A percentile compares a stretch with the other conserved stretches of the same genome.
Evolutionary conservation across 2,329 filamentous ascomycete genomes (phyloP).

Genomic region (Claviceps citrina): DNA sequence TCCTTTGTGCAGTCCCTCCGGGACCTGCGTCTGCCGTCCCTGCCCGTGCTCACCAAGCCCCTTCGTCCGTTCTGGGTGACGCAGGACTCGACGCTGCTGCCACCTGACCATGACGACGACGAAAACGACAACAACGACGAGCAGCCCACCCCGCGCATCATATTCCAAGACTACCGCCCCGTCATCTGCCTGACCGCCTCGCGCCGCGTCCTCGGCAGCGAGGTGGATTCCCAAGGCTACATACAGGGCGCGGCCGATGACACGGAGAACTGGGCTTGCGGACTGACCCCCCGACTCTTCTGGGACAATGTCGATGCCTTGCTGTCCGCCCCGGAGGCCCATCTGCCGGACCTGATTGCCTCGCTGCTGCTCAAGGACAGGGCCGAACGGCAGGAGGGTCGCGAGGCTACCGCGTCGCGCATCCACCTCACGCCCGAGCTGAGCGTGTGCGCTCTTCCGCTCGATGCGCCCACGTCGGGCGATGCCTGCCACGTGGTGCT

Average conservation of each 20-base stretch:
- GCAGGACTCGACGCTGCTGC: slow-evolving; percentile 39
- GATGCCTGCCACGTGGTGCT: slow-evolving; percentile 28
- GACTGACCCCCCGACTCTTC: slow-evolving; percentile 63
- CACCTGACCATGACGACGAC: neutral
- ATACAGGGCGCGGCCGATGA: slow-evolving; percentile 93
- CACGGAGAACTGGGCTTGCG: slow-evolving; percentile 79
- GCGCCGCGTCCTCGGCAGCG: slow-evolving; percentile 50
- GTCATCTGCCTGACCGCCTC: slow-evolving; percentile 80
- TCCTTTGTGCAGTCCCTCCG: slow-evolving; percentile 36
- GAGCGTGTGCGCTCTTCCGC: slow-evolving; percentile 22
- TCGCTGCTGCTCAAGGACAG: slow-evolving; percentile 15
- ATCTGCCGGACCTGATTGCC: slow-evolving; percentile 37
- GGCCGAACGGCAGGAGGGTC: neutral
- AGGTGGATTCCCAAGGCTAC: slow-evolving; percentile 50
- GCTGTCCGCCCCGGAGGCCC: slow-evolving; percentile 48
- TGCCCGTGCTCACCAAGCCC: slow-evolving; percentile 48
- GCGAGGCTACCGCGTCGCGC: neutral
- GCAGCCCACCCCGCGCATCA: slow-evolving; percentile 3
- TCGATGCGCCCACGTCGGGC: slow-evolving; percentile 7
- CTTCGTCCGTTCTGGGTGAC: slow-evolving; percentile 70
- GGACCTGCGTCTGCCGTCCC: slow-evolving; percentile 43
- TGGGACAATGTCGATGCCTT: slow-evolving; percentile 54
- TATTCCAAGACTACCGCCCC: slow-evolving; percentile 48
- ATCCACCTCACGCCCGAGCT: slow-evolving; percentile 22
- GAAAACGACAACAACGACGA: neutral